Evolutionary conservation across 108 stramenopile species (phyloP).

Genomic region (Fragilaria radians): DNA sequence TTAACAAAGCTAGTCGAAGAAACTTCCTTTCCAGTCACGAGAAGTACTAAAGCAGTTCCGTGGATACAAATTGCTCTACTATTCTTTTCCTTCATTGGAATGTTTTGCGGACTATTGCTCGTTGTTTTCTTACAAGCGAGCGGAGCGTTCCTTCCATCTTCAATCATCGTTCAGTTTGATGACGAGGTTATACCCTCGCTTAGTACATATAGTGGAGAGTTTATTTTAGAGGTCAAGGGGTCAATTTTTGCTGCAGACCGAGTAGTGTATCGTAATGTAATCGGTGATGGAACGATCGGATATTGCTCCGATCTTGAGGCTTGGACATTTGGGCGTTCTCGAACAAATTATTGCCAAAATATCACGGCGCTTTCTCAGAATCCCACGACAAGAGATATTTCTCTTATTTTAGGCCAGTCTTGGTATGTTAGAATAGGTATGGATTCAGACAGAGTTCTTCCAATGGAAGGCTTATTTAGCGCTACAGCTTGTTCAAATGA

Average conservation of each 20-base stretch:
- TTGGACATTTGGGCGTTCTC: constrained; percentile 4
- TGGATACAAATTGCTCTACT: constrained; percentile 2
- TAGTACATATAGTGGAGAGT: constrained; percentile 13
- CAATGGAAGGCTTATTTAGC: neutral
- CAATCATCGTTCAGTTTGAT: constrained; percentile 17
- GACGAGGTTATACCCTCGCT: constrained; percentile 18
- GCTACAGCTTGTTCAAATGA: neutral
- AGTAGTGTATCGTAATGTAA: neutral
- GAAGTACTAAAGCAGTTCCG: no score
- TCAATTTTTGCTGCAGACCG: neutral
- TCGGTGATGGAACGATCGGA: constrained; percentile 4
- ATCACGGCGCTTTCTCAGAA: neutral
- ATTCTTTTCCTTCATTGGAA: neutral
- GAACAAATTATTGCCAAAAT: neutral
- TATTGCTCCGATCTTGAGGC: constrained; percentile 2
- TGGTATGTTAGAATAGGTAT: neutral
- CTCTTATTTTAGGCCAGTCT: neutral
- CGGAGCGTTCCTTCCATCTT: constrained; percentile 13
- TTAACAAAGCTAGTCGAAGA: neutral
- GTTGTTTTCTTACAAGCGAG: constrained; percentile 12
- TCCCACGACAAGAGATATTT: neutral
- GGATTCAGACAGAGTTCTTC: neutral
- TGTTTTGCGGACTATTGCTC: constrained; percentile 7
- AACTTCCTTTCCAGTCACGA: neutral
- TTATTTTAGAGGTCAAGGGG: neutral